phyloP scores from a whole-genome alignment of 2,329 filamentous ascomycete genomes.

The Corynespora cassiicola region DNA sequence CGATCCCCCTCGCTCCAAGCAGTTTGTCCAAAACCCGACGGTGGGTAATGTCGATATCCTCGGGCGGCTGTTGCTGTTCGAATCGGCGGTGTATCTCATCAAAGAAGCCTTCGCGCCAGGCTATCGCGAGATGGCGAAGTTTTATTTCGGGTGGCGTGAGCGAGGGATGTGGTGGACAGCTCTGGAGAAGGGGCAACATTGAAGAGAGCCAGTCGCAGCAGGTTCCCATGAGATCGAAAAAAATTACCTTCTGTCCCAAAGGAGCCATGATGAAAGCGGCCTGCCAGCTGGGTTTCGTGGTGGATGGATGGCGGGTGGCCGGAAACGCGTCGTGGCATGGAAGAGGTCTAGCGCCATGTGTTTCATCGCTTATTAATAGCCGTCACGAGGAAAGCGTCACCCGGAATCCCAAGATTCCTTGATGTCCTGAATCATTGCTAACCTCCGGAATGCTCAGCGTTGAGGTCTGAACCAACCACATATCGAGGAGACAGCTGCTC shows the following conservation, averaged over 20 bases:
- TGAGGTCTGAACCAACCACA: no score
- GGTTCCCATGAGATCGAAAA: constrained; percentile 67
- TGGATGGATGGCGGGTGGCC: no score
- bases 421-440: no score
- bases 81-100: constrained; percentile 51
- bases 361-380: no score
- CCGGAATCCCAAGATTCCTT: no score
- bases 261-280: constrained; percentile 4
- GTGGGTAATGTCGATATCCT: constrained; percentile 62
- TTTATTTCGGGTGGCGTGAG: constrained; percentile 7
- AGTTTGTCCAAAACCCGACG: constrained; percentile 48
- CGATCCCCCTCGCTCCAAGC: constrained; percentile 32
- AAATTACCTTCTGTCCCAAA: constrained; percentile 50
- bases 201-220: constrained; percentile 61
- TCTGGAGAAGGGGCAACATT: constrained; percentile 8
- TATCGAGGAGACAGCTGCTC: no score
- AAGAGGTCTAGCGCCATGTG: no score
- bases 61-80: constrained; percentile 39
- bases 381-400: no score
- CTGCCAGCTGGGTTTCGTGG: no score
- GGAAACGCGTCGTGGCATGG: no score
- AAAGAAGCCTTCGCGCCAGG: constrained; percentile 61
- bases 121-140: constrained; percentile 50
- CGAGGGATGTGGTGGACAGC: constrained; percentile 11
- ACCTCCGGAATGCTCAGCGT: no score